Evolutionary conservation across 768 basidiomycete species (phyloP).

Genomic region (Albatrellus ellisii): DNA sequence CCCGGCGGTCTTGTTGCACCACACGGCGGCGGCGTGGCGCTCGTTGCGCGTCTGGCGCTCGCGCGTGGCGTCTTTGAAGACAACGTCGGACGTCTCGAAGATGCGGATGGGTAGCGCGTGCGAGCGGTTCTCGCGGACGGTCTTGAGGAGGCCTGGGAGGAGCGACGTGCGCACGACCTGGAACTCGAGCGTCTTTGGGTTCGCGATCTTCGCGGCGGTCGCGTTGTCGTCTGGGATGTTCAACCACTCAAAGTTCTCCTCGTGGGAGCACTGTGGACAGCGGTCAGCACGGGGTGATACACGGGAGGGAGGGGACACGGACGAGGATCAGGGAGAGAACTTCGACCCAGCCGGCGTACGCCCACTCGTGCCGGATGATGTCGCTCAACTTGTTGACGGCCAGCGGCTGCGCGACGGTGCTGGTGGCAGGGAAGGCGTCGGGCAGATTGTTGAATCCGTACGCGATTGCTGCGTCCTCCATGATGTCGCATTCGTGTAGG

Average conservation of each 20-base stretch:
- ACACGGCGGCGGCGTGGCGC: constrained; percentile 79
- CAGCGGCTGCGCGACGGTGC: constrained; percentile 88
- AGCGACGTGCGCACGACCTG: constrained; percentile 96
- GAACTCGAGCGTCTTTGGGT: constrained; percentile 96
- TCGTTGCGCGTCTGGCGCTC: constrained; percentile 86
- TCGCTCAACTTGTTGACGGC: constrained; percentile 85
- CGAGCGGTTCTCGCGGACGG: constrained; percentile 90
- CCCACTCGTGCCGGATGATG: constrained; percentile 82
- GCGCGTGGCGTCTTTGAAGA: constrained; percentile 65
- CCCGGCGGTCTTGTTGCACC: constrained; percentile 94
- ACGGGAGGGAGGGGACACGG: constrained; percentile 17
- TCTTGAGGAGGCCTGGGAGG: constrained; percentile 92
- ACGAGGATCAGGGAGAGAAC: constrained; percentile 90
- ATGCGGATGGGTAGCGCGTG: constrained; percentile 86
- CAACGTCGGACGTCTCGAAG: constrained; percentile 91
- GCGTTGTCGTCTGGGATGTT: constrained; percentile 76
- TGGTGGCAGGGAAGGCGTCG: constrained; percentile 82
- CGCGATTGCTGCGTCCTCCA: constrained; percentile 97
- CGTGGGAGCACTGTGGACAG: constrained; percentile 75
- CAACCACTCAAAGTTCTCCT: constrained; percentile 94
- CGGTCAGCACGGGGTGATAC: neutral
- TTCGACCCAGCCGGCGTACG: constrained; percentile 92
- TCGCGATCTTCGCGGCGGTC: constrained; percentile 82
- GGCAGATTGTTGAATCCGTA: constrained; percentile 98
- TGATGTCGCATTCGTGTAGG: constrained; percentile 93